Evolutionary conservation across 2,329 filamentous ascomycete species (phyloP).

Genomic region (Ophiocordyceps sinensis): DNA sequence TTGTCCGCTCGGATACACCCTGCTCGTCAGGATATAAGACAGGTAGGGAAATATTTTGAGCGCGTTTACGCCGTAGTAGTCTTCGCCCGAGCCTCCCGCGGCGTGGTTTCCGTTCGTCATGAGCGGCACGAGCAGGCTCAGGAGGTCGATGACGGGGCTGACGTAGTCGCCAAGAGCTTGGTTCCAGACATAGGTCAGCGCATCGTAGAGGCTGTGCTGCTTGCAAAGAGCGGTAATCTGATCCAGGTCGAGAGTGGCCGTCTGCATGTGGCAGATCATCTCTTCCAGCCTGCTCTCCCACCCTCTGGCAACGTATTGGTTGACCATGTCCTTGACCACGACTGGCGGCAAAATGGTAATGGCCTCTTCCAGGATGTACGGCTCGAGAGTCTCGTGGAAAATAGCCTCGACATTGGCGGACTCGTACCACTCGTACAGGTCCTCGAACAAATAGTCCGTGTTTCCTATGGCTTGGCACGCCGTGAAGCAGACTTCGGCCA

Average conservation of each 20-base stretch:
- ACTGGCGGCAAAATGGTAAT: slow-evolving; percentile 65
- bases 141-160: slow-evolving; percentile 73
- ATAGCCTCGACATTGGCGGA: slow-evolving; percentile 57
- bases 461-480: slow-evolving; percentile 70
- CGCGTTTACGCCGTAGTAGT: slow-evolving; percentile 54
- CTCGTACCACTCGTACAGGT: slow-evolving; percentile 82
- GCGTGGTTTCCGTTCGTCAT: slow-evolving; percentile 40
- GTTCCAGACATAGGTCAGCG: slow-evolving; percentile 94
- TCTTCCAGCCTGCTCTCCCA: slow-evolving; percentile 74
- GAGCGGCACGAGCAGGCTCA: slow-evolving; percentile 50
- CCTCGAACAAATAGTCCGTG: slow-evolving; percentile 75
- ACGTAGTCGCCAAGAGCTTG: slow-evolving; percentile 79
- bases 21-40: slow-evolving; percentile 77
- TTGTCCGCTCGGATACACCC: slow-evolving; percentile 80
- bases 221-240: slow-evolving; percentile 85
- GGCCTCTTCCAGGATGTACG: slow-evolving; percentile 67
- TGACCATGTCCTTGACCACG: slow-evolving; percentile 74
- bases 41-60: slow-evolving; percentile 91
- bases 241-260: slow-evolving; percentile 81
- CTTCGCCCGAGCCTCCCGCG: slow-evolving; percentile 41
- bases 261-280: slow-evolving; percentile 86
- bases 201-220: slow-evolving; percentile 84
- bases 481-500: slow-evolving; percentile 70
- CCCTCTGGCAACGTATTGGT: slow-evolving; percentile 63
- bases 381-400: slow-evolving; percentile 79